Conservation (phyloP, 345 rosid genomes). For the Aegle marmelos region DNA sequence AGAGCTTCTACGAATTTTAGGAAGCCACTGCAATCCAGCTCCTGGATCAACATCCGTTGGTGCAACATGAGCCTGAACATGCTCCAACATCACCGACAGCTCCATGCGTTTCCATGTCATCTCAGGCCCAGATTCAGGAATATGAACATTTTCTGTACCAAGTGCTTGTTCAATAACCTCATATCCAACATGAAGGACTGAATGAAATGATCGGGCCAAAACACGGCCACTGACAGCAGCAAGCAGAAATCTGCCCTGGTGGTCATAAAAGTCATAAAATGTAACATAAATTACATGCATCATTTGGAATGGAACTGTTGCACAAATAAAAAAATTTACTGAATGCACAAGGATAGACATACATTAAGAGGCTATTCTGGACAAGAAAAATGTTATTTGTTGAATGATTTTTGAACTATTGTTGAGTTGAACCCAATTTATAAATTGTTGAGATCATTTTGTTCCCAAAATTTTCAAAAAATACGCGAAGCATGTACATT, state of each 20-base stretch:
- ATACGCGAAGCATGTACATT: background rate
- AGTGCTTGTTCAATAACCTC: slow-evolving; percentile 91
- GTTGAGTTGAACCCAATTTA: background rate
- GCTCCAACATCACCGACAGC: slow-evolving; percentile 93
- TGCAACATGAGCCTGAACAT: slow-evolving; percentile 99
- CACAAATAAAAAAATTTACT: background rate
- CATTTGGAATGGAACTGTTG: background rate
- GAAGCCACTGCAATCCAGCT: slow-evolving; percentile 99
- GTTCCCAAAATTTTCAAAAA: background rate
- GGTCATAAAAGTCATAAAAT: slow-evolving; percentile 9
- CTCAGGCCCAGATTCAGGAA: slow-evolving; percentile 82
- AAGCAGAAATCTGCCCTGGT: slow-evolving; percentile 94
- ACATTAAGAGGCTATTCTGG: background rate
- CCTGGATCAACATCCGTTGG: slow-evolving; percentile 99
- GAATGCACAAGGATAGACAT: background rate
- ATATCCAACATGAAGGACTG: slow-evolving; percentile 82
- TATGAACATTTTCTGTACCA: slow-evolving; percentile 54
- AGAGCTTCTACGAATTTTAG: slow-evolving; percentile 79
- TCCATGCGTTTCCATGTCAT: slow-evolving; percentile 93
- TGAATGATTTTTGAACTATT: background rate
- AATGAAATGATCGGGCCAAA: slow-evolving; percentile 87
- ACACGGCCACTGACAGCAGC: slow-evolving; percentile 99
- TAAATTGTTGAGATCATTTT: background rate
- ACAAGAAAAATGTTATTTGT: background rate
- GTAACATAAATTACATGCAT: slow-evolving; percentile 6